Base-by-base conservation (phyloP, 139 green algal genomes). In the Mesotaenium endlicherianum region DNA sequence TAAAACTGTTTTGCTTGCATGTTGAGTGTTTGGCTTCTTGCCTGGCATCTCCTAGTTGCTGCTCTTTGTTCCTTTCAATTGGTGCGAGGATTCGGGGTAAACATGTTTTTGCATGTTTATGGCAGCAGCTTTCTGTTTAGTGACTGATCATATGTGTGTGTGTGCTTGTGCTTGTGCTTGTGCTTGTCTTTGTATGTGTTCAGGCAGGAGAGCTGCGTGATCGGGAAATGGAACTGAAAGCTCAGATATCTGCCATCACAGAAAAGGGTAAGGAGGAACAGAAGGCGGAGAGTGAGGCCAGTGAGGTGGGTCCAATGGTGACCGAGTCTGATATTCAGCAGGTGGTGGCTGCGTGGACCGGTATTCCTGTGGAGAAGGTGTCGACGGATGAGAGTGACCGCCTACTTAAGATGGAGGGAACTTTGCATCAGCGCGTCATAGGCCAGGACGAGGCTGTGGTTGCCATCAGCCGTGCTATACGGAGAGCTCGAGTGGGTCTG, bases 341-440 rank as follows among this genome's bases (percentile, higher is more conserved):
- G 81, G 97, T 99, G 77, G 95, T 98, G 83, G 91, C 95, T 5
- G 92, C 96, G 85, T 93, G 90, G 90, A 93, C 90, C 16, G 93
- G 93, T 49, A 94, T 96, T 86, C 93, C 93, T 30, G 93, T 97
- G 47, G 93, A 96, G 88, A 96, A 97, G 92, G 81, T 87, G 77
- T 97, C 93, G 26, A 93, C 91, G 20, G 96, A 99, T 80, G 96
- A 99, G 94, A 95, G 88, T 4, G 93, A 97, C 87, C 91, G 94
- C 26, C 91, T 99, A 60, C 92, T 99, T 75, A 98, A 98, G 91
- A 98, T 99, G 96, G 96, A 99, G 94, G 93, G 95, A 84, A 94
- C 93, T 68, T 92, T 99, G 81, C 96, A 99, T 92, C 85, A 91
- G 16, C 92, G 95, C 44, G 92, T 98, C 31, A 98, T 98, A 77